Conservation (phyloP, 108 stramenopile species). For the Aureococcus anophagefferens region DNA sequence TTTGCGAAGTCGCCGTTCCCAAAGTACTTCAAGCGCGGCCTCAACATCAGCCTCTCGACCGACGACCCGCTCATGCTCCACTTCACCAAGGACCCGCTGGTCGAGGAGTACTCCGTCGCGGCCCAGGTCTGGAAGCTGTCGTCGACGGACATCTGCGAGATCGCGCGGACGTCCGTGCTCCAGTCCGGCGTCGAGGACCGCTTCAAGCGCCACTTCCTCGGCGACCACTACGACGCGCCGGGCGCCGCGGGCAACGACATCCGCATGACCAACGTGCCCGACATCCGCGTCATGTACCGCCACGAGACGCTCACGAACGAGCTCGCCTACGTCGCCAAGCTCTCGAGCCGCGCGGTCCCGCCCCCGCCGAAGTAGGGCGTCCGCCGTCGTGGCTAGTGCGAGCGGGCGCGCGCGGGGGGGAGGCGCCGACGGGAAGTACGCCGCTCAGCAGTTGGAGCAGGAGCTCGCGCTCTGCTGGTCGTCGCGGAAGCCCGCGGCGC, state of each 20-base stretch:
- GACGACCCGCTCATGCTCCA: slow-evolving; percentile 97
- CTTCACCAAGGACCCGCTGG: slow-evolving; percentile 91
- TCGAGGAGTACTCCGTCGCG: slow-evolving; percentile 94
- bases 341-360: too few relatives aligned
- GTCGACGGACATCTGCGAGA: slow-evolving; percentile 93
- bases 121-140: slow-evolving; percentile 88
- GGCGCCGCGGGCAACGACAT: slow-evolving; percentile 36
- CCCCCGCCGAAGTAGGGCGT: too few relatives aligned
- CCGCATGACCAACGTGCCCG: slow-evolving; percentile 44
- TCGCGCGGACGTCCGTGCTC: slow-evolving; percentile 86
- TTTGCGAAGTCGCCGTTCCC: slow-evolving; percentile 84
- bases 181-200: slow-evolving; percentile 88
- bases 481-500: too few relatives aligned
- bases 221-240: slow-evolving; percentile 58
- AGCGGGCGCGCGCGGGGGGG: too few relatives aligned
- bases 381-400: too few relatives aligned
- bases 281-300: slow-evolving; percentile 41
- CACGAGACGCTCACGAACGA: slow-evolving; percentile 29
- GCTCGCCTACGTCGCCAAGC: background rate
- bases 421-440: too few relatives aligned
- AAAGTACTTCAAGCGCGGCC: slow-evolving; percentile 70
- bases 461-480: too few relatives aligned
- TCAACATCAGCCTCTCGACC: slow-evolving; percentile 93
- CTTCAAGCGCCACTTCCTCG: slow-evolving; percentile 88
- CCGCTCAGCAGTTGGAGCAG: too few relatives aligned